Conservation (phyloP, 768 basidiomycete genomes). For the Termitomyces sp. region DNA sequence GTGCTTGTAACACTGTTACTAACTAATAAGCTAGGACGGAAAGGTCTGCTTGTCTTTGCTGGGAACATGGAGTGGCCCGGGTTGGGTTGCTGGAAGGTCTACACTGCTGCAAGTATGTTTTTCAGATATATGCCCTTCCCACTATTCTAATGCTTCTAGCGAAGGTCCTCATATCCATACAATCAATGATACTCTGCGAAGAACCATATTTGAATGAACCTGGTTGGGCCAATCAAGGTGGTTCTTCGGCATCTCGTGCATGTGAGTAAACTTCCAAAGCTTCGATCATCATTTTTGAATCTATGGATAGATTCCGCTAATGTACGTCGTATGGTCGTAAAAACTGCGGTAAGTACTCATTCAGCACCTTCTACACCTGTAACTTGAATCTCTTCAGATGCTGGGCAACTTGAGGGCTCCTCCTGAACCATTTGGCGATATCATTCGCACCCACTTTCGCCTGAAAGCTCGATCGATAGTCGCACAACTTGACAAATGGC, state of each 20-base stretch:
- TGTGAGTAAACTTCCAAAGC: conserved; percentile 43
- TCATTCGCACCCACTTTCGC: conserved; percentile 88
- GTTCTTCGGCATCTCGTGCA: conserved; percentile 69
- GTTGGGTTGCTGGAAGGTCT: conserved; percentile 88
- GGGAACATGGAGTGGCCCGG: conserved; percentile 91
- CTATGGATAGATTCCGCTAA: conserved; percentile 74
- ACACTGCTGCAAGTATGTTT: conserved; percentile 74
- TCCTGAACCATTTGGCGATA: conserved; percentile 81
- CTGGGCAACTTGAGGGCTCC: conserved; percentile 76
- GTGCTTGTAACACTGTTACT: not conserved
- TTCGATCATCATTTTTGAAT: not conserved
- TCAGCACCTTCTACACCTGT: not conserved
- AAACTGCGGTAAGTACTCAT: conserved; percentile 61
- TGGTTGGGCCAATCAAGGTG: conserved; percentile 72
- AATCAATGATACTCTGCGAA: conserved; percentile 94
- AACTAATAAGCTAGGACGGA: conserved; percentile 54
- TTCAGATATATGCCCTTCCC: not conserved
- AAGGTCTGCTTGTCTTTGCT: conserved; percentile 92
- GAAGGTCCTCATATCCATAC: conserved; percentile 89
- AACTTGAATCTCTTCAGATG: conserved; percentile 48
- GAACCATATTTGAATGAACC: conserved; percentile 94
- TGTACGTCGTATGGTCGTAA: conserved; percentile 87
- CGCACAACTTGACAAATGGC: conserved; percentile 77
- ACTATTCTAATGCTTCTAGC: conserved; percentile 37
- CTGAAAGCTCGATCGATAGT: conserved; percentile 71